These are phyloP conservation scores for Smallanthus sonchifolius DNA, from an alignment of 129 eudicot genomes.

Conservation along the genomic window DNA sequence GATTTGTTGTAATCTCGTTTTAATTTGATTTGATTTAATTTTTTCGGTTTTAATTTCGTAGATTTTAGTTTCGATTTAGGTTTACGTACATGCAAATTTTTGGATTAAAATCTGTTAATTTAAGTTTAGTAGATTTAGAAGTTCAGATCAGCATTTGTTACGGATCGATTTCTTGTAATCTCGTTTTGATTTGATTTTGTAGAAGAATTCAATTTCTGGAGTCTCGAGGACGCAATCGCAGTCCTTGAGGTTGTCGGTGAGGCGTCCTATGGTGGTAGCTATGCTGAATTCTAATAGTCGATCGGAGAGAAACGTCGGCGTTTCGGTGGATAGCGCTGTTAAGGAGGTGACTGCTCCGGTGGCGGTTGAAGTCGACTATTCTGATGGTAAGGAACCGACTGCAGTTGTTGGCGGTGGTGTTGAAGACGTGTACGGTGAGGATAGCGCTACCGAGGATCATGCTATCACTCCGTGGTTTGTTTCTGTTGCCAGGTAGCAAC, in stretches of 20 bases:
- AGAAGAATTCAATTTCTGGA: constrained; percentile 28
- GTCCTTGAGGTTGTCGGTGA: constrained; percentile 14
- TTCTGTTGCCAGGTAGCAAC: constrained; percentile 30
- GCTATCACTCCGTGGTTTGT: constrained; percentile 40
- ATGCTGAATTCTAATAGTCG: constrained; percentile 20
- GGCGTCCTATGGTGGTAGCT: constrained; percentile 20
- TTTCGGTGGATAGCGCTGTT: constrained; percentile 20
- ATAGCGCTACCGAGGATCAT: constrained; percentile 39
- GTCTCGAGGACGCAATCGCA: constrained; percentile 35
- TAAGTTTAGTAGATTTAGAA: neutral
- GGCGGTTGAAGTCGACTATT: constrained; percentile 13
- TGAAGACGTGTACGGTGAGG: constrained; percentile 40
- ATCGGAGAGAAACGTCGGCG: constrained; percentile 25
- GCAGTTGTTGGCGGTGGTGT: constrained; percentile 36
- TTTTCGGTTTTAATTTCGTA: neutral
- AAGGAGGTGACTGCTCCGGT: constrained; percentile 32
- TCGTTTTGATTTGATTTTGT: constrained; percentile 11
- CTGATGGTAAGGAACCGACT: constrained; percentile 3
- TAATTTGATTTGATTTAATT: neutral
- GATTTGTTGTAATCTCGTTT: neutral
- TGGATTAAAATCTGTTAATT: neutral
- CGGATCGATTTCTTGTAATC: neutral
- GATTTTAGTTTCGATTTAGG: neutral
- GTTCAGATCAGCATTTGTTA: neutral
- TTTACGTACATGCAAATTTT: neutral